Conservation (phyloP, 2,329 filamentous ascomycete species). For the Paraphoma chrysanthemicola region DNA sequence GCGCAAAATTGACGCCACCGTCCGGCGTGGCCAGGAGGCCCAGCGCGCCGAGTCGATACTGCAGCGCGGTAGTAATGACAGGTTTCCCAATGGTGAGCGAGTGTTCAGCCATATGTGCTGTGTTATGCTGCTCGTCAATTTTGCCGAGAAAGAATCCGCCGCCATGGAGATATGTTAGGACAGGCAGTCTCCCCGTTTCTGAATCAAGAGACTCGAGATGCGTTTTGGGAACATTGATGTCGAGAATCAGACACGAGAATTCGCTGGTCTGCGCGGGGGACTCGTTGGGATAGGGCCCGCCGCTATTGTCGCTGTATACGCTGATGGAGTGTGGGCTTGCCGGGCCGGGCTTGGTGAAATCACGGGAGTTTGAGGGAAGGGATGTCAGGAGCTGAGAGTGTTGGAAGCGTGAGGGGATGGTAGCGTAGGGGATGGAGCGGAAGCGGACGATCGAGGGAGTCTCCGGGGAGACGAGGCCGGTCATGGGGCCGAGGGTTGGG, state of each 20-base stretch:
- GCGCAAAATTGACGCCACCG: constrained; percentile 31
- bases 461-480: constrained; percentile 21
- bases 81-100: constrained; percentile 25
- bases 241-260: constrained; percentile 25
- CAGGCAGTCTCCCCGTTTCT: constrained; percentile 47
- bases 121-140: constrained; percentile 33
- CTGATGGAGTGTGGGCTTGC: constrained; percentile 26
- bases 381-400: constrained; percentile 16
- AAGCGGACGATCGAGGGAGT: constrained; percentile 35
- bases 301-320: constrained; percentile 6
- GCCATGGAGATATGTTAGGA: constrained; percentile 61
- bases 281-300: constrained; percentile 21
- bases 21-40: constrained; percentile 52
- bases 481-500: constrained; percentile 21
- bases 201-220: constrained; percentile 6
- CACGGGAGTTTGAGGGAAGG: constrained; percentile 2
- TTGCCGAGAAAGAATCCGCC: constrained; percentile 55
- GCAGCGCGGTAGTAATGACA: constrained; percentile 22
- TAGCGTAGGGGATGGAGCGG: constrained; percentile 29
- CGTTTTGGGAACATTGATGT: constrained; percentile 30
- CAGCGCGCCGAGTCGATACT: constrained; percentile 36
- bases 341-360: constrained; percentile 29
- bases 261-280: constrained; percentile 12
- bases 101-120: constrained; percentile 28
- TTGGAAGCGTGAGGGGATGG: constrained; percentile 29